Evolutionary conservation across 331 rosid genomes (phyloP), one percentile per base, ranked within the genome.

Genomic region (Telfairia occidentalis): DNA sequence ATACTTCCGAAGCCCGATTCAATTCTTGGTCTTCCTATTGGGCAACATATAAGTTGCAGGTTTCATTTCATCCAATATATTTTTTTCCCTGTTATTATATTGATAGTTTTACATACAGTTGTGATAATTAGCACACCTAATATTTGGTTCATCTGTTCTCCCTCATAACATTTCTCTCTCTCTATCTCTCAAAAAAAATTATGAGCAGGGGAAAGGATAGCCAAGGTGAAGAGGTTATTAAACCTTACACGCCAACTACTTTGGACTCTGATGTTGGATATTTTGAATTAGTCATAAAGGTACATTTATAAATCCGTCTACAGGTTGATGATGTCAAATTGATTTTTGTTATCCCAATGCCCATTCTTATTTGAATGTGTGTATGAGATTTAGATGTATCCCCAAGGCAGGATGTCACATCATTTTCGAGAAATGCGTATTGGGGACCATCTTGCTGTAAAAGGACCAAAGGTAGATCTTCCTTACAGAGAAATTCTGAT

Each of bases 341-440:
- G 35, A 15, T 43, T 64, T 35, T 64, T 75, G 28, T 57, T 46
- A 57, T 29, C 11, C 35, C 82, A 81, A 40, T 53, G 63, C 40
- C 40, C 26, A 53, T 37, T 59, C 53, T 45, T 67, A 40, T 61
- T 40, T 45, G 61, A 48, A 63, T 35, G 46, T 64, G 23, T 26
- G 45, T 32, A 61, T 58, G 18, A 6, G 40, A 57, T 52, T 49
- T 75, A 94, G 98, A 94, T 94, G 98, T 94, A 94, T 83, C 98
- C 98, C 19, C 97, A 91, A 94, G 98, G 98, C 82, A 91, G 96
- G 84, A 94, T 94, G 98, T 94, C 98, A 11, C 96, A 94, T 74
- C 98, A 94, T 83, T 94, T 94, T 81, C 95, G 92, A 21, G 97
- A 94, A 86, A 66, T 94, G 97, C 90, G 87, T 29, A 96, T 86